phyloP scores from a whole-genome alignment of 495 filamentous ascomycete genomes.

The Aspergillus saccharolyticus region DNA sequence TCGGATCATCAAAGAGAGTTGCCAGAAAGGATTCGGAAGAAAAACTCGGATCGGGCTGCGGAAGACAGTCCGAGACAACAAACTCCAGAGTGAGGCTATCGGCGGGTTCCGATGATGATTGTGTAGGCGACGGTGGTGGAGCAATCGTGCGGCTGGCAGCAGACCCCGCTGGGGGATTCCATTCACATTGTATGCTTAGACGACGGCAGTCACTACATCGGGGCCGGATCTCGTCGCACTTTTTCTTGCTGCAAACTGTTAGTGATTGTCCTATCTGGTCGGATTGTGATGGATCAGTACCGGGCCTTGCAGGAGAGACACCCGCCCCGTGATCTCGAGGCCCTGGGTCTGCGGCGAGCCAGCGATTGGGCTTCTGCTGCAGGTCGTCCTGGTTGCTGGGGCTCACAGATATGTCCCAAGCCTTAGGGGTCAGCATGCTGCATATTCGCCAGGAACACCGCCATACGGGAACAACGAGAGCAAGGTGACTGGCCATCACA shows the following conservation, averaged over 20 bases:
- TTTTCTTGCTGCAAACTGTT: slow-evolving; percentile 16
- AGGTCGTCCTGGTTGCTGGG: slow-evolving; percentile 14
- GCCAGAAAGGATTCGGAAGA: too few species aligned
- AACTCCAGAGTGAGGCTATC: too few species aligned
- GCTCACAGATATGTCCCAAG: slow-evolving; percentile 26
- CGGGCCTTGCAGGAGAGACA: slow-evolving; percentile 30
- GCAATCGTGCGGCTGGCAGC: background rate
- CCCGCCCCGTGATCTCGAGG: slow-evolving; percentile 26
- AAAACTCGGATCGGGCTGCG: too few species aligned
- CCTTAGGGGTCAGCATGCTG: slow-evolving; percentile 13
- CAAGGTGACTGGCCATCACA: slow-evolving; percentile 25
- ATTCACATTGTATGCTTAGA: slow-evolving; percentile 23
- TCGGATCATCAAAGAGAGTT: too few species aligned
- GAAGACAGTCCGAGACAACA: too few species aligned
- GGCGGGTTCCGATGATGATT: too few species aligned
- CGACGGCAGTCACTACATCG: slow-evolving; percentile 27
- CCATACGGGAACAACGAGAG: slow-evolving; percentile 25
- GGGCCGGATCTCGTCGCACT: slow-evolving; percentile 24
- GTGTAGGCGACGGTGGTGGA: too few species aligned
- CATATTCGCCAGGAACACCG: too few species aligned
- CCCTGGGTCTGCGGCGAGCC: slow-evolving; percentile 14
- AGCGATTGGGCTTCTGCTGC: too few species aligned
- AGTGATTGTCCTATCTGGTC: too few species aligned
- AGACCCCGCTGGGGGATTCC: slow-evolving; percentile 6
- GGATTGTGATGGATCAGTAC: too few species aligned